phyloP scores from a whole-genome alignment of 371 early-diverging fungal species.

The Parasitella parasitica region DNA sequence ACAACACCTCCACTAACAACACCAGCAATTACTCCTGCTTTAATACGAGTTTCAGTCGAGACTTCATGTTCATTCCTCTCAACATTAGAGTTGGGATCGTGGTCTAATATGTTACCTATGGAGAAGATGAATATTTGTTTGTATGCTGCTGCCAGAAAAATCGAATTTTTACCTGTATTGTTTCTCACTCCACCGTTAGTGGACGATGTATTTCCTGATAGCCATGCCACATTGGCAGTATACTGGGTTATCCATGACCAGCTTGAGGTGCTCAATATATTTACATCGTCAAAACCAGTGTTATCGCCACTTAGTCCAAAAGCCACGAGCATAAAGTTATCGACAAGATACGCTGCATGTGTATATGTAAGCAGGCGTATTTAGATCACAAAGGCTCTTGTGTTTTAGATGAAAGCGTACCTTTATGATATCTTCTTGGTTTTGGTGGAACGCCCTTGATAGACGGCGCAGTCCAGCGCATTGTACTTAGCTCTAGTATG shows the following conservation, averaged over 20 bases:
- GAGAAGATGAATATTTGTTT: too few species aligned
- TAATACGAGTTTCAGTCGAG: conserved; percentile 19
- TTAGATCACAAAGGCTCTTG: too few species aligned
- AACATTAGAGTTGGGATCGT: conserved; percentile 7
- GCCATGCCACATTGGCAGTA: conserved; percentile 18
- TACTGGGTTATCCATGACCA: conserved; percentile 38
- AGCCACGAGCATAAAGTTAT: conserved; percentile 27
- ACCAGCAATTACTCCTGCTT: conserved; percentile 39
- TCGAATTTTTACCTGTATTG: conserved; percentile 17
- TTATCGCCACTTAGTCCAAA: conserved; percentile 26
- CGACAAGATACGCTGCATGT: conserved; percentile 22
- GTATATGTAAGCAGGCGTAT: too few species aligned
- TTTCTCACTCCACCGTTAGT: conserved; percentile 3
- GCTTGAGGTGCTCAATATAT: conserved; percentile 24
- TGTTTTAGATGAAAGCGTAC: conserved; percentile 12
- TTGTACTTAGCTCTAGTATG: conserved; percentile 30
- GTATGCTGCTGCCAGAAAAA: too few species aligned
- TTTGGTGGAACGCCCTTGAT: conserved; percentile 35
- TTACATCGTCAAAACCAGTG: conserved; percentile 24
- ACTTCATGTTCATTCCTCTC: neutral
- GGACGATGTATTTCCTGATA: conserved; percentile 7
- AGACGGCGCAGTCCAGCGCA: conserved; percentile 42
- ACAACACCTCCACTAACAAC: conserved; percentile 39
- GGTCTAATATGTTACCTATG: conserved; percentile 3
- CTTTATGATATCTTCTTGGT: conserved; percentile 45